Evolutionary conservation across 768 basidiomycete genomes (phyloP).

Genomic region (Kwoniella mangroviensis): DNA sequence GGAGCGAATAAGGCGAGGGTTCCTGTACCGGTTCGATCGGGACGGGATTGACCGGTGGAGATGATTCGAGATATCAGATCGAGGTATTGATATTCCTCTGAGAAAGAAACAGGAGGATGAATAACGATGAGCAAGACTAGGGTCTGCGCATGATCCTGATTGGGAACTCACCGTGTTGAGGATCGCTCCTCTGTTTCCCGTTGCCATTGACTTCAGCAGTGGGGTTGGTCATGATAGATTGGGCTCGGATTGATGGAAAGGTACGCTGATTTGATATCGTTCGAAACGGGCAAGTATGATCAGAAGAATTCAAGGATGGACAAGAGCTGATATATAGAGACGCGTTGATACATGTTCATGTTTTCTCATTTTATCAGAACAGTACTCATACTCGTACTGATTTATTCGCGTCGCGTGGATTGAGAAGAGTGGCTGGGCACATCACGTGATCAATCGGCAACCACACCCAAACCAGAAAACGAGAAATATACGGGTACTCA

Average conservation of each 20-base stretch:
- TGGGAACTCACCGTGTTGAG: not conserved
- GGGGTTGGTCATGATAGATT: not conserved
- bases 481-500: too few species aligned
- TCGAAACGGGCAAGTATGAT: not conserved
- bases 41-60: conserved; percentile 73
- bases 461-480: too few species aligned
- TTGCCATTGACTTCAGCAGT: not conserved
- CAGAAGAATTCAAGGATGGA: too few species aligned
- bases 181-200: not conserved
- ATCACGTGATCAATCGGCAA: too few species aligned
- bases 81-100: conserved; percentile 88
- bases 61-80: conserved; percentile 77
- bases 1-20: conserved; percentile 92
- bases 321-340: too few species aligned
- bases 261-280: not conserved
- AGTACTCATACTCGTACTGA: not conserved
- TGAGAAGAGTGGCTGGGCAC: not conserved
- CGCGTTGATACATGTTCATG: not conserved
- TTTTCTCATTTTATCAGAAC: not conserved
- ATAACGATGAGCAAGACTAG: too few species aligned
- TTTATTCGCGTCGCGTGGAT: not conserved
- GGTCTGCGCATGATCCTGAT: not conserved
- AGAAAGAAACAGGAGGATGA: too few species aligned
- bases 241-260: too few species aligned
- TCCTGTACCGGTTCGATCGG: conserved; percentile 94